Evolutionary conservation across 1,284 basidiomycete species (phyloP), one percentile per base, ranked within the genome.

Genomic region (Porphyrellus sp.): DNA sequence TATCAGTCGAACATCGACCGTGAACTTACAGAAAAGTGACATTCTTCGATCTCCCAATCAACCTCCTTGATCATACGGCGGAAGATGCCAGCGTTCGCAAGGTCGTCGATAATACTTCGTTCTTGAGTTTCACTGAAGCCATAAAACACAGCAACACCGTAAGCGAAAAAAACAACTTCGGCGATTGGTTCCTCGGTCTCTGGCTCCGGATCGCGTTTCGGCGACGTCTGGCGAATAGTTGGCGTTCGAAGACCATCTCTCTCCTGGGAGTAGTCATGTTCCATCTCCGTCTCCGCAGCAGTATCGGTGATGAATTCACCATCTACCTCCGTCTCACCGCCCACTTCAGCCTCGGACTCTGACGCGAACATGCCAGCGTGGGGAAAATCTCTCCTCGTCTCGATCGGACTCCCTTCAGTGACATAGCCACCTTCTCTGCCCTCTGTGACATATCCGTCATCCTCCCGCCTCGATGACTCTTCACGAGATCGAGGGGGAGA

Each of bases 21-120:
- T 8, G 25, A 45, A 77, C 82, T 44, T 63, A 91, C 89, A 13
- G 82, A 77, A 70, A 84, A 95, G 73, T 95, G 92, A 61, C 88
- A 94, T 64, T 93, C 88, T 65, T 96, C 93, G 15, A 93, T 76
- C 69, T 95, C 91, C 91, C 92, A 94, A 54, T 89, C 81, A 13
- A 79, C 80, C 63, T 91, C 84, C 2, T 69, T 70, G 30, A 86
- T 73, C 59, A 73, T 75, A 41, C 83, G 73, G 57, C 75, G 79
- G 77, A 89, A 76, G n/a, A 82, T 73, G 18, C 85, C 78, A 0
- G 89, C 91, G 31, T 74, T 78, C n/a, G 83, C 79, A 24, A 92
- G 75, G 66, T 96, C 93, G 52, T 93, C 91, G 49, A 96, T 70
- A 39, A 96, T 85, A 56, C 82, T 80, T 52, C 76, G 77, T 71